Percentiles rank a stretch among this genome's conserved stretches.
Conservation (phyloP, 2,329 filamentous ascomycete species). For the Fusarium guadeloupense region DNA sequence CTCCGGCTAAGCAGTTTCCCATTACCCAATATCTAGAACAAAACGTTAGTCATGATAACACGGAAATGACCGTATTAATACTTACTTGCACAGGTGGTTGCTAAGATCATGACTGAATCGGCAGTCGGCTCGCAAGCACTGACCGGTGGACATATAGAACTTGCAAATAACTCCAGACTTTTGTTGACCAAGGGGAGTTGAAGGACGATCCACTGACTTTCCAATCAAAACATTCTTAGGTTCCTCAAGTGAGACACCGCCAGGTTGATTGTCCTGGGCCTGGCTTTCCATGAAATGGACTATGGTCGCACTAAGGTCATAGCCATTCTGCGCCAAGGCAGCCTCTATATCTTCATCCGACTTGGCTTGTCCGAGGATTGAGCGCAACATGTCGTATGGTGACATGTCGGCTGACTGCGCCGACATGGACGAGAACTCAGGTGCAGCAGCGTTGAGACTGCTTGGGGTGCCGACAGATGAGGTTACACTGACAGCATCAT, state of each 20-base stretch:
- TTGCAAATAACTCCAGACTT: slow-evolving; percentile 94
- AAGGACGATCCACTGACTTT: slow-evolving; percentile 86
- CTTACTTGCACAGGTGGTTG: slow-evolving; percentile 97
- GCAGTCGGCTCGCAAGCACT: slow-evolving; percentile 94
- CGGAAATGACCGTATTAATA: slow-evolving; percentile 42
- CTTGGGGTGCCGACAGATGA: slow-evolving; percentile 76
- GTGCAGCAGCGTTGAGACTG: slow-evolving; percentile 79
- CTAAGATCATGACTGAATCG: slow-evolving; percentile 96
- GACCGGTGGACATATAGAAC: slow-evolving; percentile 95
- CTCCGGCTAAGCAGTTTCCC: slow-evolving; percentile 92
- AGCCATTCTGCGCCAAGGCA: slow-evolving; percentile 88
- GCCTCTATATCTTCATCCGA: slow-evolving; percentile 94
- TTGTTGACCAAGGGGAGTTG: slow-evolving; percentile 78
- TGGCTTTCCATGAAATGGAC: slow-evolving; percentile 85
- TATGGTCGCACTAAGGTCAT: slow-evolving; percentile 92
- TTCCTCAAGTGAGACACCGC: slow-evolving; percentile 58
- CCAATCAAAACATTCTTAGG: slow-evolving; percentile 80
- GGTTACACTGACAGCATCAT: slow-evolving; percentile 81
- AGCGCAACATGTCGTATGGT: slow-evolving; percentile 96
- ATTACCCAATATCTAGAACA: slow-evolving; percentile 85
- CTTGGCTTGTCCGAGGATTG: slow-evolving; percentile 87
- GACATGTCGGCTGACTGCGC: slow-evolving; percentile 88
- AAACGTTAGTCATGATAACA: slow-evolving; percentile 5
- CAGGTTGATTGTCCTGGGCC: slow-evolving; percentile 48
- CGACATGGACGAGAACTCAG: slow-evolving; percentile 73